Base-by-base conservation (phyloP, 371 early-diverging fungal species). In the Choanephora cucurbitarum region DNA sequence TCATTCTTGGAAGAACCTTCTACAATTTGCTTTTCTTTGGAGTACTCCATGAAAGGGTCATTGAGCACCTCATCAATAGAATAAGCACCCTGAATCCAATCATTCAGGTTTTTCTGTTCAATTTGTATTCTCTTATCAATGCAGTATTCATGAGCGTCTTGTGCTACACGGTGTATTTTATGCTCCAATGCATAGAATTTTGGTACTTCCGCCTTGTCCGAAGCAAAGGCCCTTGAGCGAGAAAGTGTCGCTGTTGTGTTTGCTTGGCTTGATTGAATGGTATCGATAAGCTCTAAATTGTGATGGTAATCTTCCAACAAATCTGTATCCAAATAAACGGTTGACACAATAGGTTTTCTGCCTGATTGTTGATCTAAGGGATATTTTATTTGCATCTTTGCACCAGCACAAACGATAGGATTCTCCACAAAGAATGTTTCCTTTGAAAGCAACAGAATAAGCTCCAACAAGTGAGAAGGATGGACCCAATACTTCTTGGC, bases 401-500 rank as follows among this genome's bases (percentile, higher is more conserved):
- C 64, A 2, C 47, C 23, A 13, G 34, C 14, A 0, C 6, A 22
- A 2, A 33, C 49, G 14, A 55, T 17, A n/a, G 17, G 37, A 19
- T 44, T 50, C 28, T 58, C 49, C 0, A 44, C 18, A n/a, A 60
- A 28, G 32, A 22, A 39, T 3, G 24, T 31, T 14, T 58, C 21
- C 7, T 18, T 43, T 13, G 55, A 55, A 8, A 64, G 18, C 43
- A 49, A 48, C 13, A 64, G 44, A 33, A 59, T 52, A 13, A 64
- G 15, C 21, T 64, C 59, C 8, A 55, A 7, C 18, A 64, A 1
- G 51, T 64, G 42, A 41, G 51, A 55, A 0, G 64, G 59, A 44
- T 64, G 64, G 4, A 64, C 23, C 56, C 59, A 59, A 18, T 59
- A 64, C 21, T 50, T 59, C 7, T 44, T 39, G 9, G 41, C 2